Evolutionary conservation across 1,284 basidiomycete genomes (phyloP).

Genomic region (Leccinum colubrinum): DNA sequence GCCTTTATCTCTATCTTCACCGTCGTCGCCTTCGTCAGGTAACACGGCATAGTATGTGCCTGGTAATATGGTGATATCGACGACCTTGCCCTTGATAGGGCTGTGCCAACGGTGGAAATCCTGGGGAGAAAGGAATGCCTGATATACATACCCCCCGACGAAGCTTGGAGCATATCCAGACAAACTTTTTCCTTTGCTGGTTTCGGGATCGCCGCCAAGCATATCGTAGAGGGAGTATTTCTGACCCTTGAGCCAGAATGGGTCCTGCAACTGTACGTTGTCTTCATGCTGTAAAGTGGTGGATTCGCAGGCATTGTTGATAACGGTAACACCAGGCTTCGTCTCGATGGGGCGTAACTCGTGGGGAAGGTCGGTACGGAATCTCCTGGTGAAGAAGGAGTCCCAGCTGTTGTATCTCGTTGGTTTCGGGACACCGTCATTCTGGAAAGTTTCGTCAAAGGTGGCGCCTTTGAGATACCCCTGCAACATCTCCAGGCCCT

Average conservation of each 20-base stretch:
- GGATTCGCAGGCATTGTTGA: conserved; percentile 48
- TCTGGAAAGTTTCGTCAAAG: conserved; percentile 5
- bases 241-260: conserved; percentile 48
- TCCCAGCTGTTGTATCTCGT: conserved; percentile 3
- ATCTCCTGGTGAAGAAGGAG: neutral
- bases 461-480: neutral
- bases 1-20: no score
- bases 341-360: conserved; percentile 35
- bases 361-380: neutral
- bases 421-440: no score
- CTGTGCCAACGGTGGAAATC: conserved; percentile 56
- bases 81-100: conserved; percentile 47
- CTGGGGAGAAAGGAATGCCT: conserved; percentile 47
- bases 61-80: conserved; percentile 37
- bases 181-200: no score
- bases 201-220: conserved; percentile 15
- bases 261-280: conserved; percentile 36
- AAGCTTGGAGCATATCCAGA: no score
- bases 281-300: conserved; percentile 36
- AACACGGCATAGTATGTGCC: conserved; percentile 49
- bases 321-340: conserved; percentile 10
- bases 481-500: neutral
- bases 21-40: neutral
- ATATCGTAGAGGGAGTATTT: conserved; percentile 42
- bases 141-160: conserved; percentile 42